Evolutionary conservation across 2,329 filamentous ascomycete species (phyloP), one percentile per base, ranked within the genome.

Genomic region (Metarhizium anisopliae): DNA sequence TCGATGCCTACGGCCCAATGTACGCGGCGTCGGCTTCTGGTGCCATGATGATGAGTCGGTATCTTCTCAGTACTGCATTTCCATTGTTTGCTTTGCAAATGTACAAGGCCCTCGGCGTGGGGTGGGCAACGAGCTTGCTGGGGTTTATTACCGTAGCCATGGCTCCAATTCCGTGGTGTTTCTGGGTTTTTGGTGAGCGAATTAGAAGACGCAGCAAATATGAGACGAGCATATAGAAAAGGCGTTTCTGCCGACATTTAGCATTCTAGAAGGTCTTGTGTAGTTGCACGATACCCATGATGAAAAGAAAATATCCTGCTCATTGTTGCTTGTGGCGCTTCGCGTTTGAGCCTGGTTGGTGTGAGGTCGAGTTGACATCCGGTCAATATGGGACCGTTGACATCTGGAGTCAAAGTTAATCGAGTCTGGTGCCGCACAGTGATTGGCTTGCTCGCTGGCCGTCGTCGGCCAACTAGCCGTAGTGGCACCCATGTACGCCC

Each of bases 1-100:
- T 66, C 42, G 64, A 66, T 52, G 57, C 64, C 1, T 66, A 65
- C 50, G 64, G 64, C 3, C 64, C 64, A 2, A 49, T 66, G 16
- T 66, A 66, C 20, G 64, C 64, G 1, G 64, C 64, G 1, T 65
- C 63, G 1, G 64, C 64, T 5, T 66, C 63, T 2, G 61, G 64
- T 2, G 61, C 62, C 40, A 59, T 63, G 58, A 65, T 64, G 62
- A 53, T 64, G 11, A 64, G 58, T 32, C 59, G 63, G 11, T 84
- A 84, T 66, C 74, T 83, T 68, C 72, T 83, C 60, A 83, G 84
- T 61, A 77, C 77, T 8, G 81, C 80, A 13, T 84, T 83, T 67
- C 81, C 82, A 1, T 38, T 64, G 29, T 67, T 65, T 50, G 63
- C 61, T 14, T 61, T 72, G 25, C 64, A 70, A 45, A 71, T 76